Percentiles rank a stretch among this genome's conserved stretches.
Evolutionary conservation across 495 filamentous ascomycete species (phyloP).

Genomic region (Hyphodiscus hymeniophilus): DNA sequence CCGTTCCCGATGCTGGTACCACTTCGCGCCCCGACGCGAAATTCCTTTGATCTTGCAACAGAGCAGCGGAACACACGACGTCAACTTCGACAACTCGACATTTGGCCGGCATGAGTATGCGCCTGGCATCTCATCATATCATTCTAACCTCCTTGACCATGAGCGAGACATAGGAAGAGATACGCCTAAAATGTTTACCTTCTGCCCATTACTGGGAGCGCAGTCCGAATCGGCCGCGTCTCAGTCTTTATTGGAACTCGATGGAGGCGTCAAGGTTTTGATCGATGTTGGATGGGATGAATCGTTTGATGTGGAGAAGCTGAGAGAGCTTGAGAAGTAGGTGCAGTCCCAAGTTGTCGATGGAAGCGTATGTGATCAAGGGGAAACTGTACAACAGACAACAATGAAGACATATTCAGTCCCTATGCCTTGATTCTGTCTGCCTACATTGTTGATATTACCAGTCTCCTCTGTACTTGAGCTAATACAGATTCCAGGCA

Average conservation of each 20-base stretch:
- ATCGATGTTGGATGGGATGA: conserved; percentile 97
- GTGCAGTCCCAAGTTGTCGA: conserved; percentile 20
- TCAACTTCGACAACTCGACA: too few relatives aligned
- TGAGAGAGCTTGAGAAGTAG: conserved; percentile 85
- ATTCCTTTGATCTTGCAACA: neutral
- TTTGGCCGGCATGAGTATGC: conserved; percentile 4
- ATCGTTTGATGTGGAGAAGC: conserved; percentile 68
- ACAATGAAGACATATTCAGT: conserved; percentile 19
- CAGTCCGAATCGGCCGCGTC: conserved; percentile 79
- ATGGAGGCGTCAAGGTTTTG: conserved; percentile 91
- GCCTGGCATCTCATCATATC: too few relatives aligned
- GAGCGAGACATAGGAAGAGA: conserved; percentile 2
- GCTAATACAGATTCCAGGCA: too few relatives aligned
- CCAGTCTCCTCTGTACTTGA: neutral
- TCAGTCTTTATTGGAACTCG: conserved; percentile 91
- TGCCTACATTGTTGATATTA: neutral
- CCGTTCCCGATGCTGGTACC: too few relatives aligned
- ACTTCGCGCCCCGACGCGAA: neutral
- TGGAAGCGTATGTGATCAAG: neutral
- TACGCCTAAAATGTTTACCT: conserved; percentile 72
- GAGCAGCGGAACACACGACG: too few relatives aligned
- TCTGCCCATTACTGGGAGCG: conserved; percentile 85
- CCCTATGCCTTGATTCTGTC: conserved; percentile 6
- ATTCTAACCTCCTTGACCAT: too few relatives aligned
- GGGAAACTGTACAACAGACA: conserved; percentile 17